Percentiles rank a stretch among this genome's conserved stretches.
These are phyloP conservation scores for Sinapis alba DNA, from an alignment of 441 rosid species.

Conservation along the genomic window DNA sequence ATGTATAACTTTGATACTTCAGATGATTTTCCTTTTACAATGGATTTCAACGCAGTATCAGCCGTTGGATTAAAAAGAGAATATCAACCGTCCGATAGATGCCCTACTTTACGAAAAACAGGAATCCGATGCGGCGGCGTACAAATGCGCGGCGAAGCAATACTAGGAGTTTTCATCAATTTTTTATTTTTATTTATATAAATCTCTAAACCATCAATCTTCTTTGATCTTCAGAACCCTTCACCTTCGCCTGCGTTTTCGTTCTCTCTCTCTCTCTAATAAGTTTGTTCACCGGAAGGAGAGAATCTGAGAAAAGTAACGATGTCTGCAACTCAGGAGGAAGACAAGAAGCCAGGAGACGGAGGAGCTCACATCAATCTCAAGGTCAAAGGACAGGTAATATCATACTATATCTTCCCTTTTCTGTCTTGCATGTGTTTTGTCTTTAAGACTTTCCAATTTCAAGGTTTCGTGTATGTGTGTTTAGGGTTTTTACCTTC, in stretches of 20 bases:
- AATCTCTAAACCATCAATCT: not conserved
- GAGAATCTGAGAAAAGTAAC: not conserved
- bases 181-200: not conserved
- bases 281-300: not conserved
- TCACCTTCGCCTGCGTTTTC: not conserved
- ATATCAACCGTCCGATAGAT: not conserved
- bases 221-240: not conserved
- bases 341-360: constrained; percentile 85
- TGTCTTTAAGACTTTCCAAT: not conserved
- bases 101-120: not conserved
- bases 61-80: not conserved
- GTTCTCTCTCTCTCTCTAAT: not conserved
- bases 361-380: constrained; percentile 80
- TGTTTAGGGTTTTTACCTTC: constrained; percentile 10
- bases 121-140: not conserved
- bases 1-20: not conserved
- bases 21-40: not conserved
- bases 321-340: constrained; percentile 53
- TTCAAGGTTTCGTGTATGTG: not conserved
- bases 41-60: not conserved
- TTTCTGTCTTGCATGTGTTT: not conserved
- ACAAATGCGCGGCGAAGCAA: not conserved
- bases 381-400: constrained; percentile 91
- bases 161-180: not conserved
- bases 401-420: not conserved